Percentiles rank a stretch among this genome's conserved stretches.
These are phyloP conservation scores for Amanita inopinata DNA, from an alignment of 768 basidiomycete species.

Conservation along the genomic window DNA sequence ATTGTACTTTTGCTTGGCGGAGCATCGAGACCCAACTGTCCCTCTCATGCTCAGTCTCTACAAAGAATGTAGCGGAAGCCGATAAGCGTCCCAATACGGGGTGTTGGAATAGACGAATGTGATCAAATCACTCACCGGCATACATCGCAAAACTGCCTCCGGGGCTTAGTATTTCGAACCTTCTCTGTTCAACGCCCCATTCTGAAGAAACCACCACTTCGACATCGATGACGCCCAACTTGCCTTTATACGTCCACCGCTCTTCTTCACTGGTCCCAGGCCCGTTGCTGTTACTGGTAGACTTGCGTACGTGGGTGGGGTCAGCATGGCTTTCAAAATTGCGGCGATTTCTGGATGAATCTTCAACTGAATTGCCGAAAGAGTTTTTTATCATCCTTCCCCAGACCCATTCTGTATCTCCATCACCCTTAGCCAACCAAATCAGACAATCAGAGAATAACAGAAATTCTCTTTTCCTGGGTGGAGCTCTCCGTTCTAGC, in stretches of 20 bases:
- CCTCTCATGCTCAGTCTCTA: slow-evolving; percentile 46
- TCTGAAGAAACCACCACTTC: slow-evolving; percentile 57
- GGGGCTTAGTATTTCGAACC: slow-evolving; percentile 70
- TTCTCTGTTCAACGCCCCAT: slow-evolving; percentile 36
- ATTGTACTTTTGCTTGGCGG: slow-evolving; percentile 56
- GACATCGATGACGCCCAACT: slow-evolving; percentile 59
- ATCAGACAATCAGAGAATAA: slow-evolving; percentile 77
- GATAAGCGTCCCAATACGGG: background rate
- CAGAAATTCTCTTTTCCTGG: slow-evolving; percentile 60
- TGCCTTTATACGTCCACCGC: slow-evolving; percentile 65
- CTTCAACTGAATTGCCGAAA: background rate
- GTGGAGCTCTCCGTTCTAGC: slow-evolving; percentile 38
- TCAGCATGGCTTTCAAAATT: no score
- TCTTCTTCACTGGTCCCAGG: slow-evolving; percentile 34
- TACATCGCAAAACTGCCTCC: slow-evolving; percentile 70
- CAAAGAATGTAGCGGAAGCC: slow-evolving; percentile 1
- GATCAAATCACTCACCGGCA: slow-evolving; percentile 46
- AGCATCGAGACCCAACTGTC: slow-evolving; percentile 62
- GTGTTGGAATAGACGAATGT: background rate
- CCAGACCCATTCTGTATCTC: slow-evolving; percentile 5
- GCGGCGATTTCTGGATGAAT: background rate
- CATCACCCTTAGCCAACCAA: slow-evolving; percentile 57
- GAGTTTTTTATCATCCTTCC: background rate
- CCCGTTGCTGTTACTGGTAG: no score
- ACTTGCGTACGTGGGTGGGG: no score